Conservation (phyloP, 164 flowering plant species). For the Vitis cinerea region DNA sequence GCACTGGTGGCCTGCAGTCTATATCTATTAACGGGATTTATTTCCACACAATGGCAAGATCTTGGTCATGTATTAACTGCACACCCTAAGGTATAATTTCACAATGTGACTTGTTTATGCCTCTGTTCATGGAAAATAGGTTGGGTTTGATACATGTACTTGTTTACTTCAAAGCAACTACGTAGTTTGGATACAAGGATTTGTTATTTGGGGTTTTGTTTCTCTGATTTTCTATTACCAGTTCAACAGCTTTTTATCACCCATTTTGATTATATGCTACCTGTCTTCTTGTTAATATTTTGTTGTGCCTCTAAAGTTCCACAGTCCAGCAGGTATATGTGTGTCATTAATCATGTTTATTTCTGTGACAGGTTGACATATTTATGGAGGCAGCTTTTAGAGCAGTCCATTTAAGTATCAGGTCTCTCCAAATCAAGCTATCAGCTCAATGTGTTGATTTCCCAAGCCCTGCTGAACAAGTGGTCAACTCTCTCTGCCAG, state of each 20-base stretch:
- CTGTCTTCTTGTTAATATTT: background rate
- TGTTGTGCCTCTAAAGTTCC: background rate
- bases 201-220: background rate
- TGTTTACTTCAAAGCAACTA: background rate
- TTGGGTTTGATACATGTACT: background rate
- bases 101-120: background rate
- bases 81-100: slow-evolving; percentile 76
- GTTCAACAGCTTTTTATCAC: background rate
- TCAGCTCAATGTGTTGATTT: slow-evolving; percentile 34
- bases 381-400: slow-evolving; percentile 84
- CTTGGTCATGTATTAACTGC: slow-evolving; percentile 72
- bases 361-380: slow-evolving; percentile 67
- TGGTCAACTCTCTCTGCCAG: slow-evolving; percentile 55
- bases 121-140: background rate
- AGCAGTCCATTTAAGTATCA: slow-evolving; percentile 55
- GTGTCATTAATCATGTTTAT: slow-evolving; percentile 16
- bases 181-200: background rate
- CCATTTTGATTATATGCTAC: no score
- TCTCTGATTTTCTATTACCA: background rate
- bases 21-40: slow-evolving; percentile 62
- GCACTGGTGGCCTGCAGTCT: slow-evolving; percentile 78
- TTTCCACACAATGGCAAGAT: slow-evolving; percentile 86
- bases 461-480: slow-evolving; percentile 39
- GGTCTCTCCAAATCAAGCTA: slow-evolving; percentile 55
- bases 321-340: background rate